Evolutionary conservation across 805 yeast genomes (phyloP).

Genomic region (Alloascoidea hylecoeti): DNA sequence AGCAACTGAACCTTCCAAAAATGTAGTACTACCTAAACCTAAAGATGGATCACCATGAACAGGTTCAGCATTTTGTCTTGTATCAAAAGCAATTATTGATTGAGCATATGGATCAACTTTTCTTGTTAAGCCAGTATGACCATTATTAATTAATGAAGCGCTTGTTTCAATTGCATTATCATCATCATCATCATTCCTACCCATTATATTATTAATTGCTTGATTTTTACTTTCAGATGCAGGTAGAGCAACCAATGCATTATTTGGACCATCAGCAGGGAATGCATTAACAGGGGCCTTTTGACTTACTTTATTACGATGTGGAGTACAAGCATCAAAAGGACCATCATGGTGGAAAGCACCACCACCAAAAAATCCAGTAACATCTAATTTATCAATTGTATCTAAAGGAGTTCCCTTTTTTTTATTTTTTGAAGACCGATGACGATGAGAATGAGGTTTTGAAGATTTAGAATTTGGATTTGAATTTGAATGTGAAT

Average conservation of each 20-base stretch:
- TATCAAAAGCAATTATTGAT: constrained; percentile 52
- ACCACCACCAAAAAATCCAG: constrained; percentile 85
- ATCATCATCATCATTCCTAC: constrained; percentile 42
- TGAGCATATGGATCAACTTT: constrained; percentile 27
- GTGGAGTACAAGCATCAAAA: constrained; percentile 96
- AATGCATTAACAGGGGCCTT: constrained; percentile 91
- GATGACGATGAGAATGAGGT: too few species aligned
- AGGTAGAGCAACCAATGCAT: constrained; percentile 57
- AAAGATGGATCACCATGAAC: constrained; percentile 79
- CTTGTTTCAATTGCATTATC: constrained; percentile 18
- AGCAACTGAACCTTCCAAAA: constrained; percentile 95
- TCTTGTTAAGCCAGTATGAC: constrained; percentile 6
- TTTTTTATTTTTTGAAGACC: constrained; percentile 27
- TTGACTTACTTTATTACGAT: constrained; percentile 56
- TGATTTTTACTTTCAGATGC: constrained; percentile 34
- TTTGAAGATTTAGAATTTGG: too few species aligned
- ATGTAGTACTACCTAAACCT: constrained; percentile 87
- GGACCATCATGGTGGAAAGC: constrained; percentile 99
- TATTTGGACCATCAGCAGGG: constrained; percentile 92
- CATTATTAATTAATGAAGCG: constrained; percentile 5
- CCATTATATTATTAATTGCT: constrained; percentile 66
- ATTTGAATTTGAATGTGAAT: too few species aligned
- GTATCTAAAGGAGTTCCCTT: constrained; percentile 73
- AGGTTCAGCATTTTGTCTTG: constrained; percentile 49
- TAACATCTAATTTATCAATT: constrained; percentile 90